Conservation (phyloP, 257 asterid species). For the Nicotiana otophora region DNA sequence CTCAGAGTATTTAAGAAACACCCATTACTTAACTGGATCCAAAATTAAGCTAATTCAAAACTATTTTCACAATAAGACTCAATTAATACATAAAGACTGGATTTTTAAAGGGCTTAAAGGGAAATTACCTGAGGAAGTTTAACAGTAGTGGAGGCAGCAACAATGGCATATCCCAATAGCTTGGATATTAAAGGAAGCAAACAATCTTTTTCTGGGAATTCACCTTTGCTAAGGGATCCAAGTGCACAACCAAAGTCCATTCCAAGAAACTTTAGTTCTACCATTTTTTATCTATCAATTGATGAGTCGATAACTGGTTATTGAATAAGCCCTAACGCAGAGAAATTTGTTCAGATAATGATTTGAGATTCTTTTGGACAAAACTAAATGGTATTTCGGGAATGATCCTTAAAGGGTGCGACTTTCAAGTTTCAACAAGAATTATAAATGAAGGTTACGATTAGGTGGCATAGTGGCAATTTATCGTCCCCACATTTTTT, state of each 20-base stretch:
- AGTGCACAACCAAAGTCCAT: conserved; percentile 88
- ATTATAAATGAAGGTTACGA: background rate
- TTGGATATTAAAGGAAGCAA: conserved; percentile 85
- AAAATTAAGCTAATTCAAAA: background rate
- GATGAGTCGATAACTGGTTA: background rate
- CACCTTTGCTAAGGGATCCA: conserved; percentile 63
- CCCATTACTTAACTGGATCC: background rate
- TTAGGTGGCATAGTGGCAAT: background rate
- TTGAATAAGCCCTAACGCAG: background rate
- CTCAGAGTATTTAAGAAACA: background rate
- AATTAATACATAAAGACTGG: background rate
- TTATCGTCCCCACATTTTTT: background rate
- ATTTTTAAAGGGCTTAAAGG: background rate
- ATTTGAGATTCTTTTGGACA: background rate
- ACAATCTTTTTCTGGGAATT: conserved; percentile 88
- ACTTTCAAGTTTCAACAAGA: background rate
- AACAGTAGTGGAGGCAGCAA: conserved; percentile 95
- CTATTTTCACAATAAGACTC: background rate
- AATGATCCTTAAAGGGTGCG: background rate
- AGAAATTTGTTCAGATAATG: background rate
- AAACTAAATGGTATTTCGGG: background rate
- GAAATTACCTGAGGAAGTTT: conserved; percentile 81
- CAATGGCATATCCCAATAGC: conserved; percentile 86
- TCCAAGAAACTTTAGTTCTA: conserved; percentile 68
- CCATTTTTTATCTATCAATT: conserved; percentile 28